phyloP scores from a whole-genome alignment of 257 asterid genomes.

The Penstemon eatonii region DNA sequence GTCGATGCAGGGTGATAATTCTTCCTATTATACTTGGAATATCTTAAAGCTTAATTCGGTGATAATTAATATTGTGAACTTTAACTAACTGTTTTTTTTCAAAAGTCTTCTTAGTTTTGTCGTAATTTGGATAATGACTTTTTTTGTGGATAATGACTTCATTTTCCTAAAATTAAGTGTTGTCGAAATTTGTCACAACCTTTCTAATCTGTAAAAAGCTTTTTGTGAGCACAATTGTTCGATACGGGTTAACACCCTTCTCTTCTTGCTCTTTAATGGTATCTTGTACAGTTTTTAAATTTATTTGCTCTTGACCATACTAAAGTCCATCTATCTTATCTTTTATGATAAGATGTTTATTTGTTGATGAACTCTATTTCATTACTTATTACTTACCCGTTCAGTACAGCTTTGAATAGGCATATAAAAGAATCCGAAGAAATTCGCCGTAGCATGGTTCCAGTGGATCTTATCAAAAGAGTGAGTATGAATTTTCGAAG shows the following conservation, averaged over 20 bases:
- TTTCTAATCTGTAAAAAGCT: no score
- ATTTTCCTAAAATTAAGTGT: no score
- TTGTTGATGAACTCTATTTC: slow-evolving; percentile 1
- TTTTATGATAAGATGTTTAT: not conserved
- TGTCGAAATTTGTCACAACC: no score
- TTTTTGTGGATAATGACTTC: not conserved
- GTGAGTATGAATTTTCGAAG: slow-evolving; percentile 38
- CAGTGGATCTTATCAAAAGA: slow-evolving; percentile 79
- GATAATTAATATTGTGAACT: slow-evolving; percentile 1
- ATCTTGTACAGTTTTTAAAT: not conserved
- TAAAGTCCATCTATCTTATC: not conserved
- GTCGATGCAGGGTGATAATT: not conserved
- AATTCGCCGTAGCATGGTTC: slow-evolving; percentile 71
- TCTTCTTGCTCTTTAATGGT: not conserved
- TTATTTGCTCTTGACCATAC: slow-evolving; percentile 1
- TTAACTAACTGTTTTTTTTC: not conserved
- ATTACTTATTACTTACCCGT: slow-evolving; percentile 17
- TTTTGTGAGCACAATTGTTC: no score
- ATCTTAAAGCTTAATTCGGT: not conserved
- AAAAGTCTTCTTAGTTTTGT: not conserved
- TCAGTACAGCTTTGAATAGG: slow-evolving; percentile 53
- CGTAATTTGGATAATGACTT: not conserved
- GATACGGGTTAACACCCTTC: not conserved
- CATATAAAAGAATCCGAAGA: slow-evolving; percentile 76
- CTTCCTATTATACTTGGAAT: not conserved